Conservation (phyloP, 2,329 filamentous ascomycete genomes). For the Penicillium sp. region DNA sequence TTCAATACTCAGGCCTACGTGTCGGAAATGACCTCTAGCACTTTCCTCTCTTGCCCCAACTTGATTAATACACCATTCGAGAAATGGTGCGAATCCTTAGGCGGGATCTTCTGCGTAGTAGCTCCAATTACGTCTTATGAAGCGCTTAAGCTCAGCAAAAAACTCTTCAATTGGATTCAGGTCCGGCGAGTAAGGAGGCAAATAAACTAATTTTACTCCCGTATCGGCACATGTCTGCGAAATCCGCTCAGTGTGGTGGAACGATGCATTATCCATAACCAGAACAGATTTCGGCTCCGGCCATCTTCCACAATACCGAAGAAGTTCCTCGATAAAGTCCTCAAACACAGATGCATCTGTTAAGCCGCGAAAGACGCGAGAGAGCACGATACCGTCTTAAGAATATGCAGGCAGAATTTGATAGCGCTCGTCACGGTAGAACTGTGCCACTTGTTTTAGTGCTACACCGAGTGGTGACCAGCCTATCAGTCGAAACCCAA, state of each 20-base stretch:
- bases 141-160: not conserved
- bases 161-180: not conserved
- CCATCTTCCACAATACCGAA: not conserved
- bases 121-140: not conserved
- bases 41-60: not conserved
- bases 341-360: not conserved
- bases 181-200: not conserved
- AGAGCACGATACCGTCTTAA: not conserved
- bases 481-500: not conserved
- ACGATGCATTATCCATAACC: not conserved
- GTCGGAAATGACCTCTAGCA: not conserved
- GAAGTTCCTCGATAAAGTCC: not conserved
- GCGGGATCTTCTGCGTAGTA: not conserved
- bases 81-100: constrained; percentile 5
- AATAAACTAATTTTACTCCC: not conserved
- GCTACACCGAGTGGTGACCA: not conserved
- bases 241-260: not conserved
- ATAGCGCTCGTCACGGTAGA: not conserved
- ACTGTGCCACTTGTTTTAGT: not conserved
- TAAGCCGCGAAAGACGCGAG: not conserved
- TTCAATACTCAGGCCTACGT: not conserved
- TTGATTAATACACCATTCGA: constrained; percentile 7
- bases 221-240: not conserved
- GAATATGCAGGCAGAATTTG: not conserved
- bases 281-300: not conserved